Conservation (phyloP, 805 yeast species). For the Saturnispora hagleri region DNA sequence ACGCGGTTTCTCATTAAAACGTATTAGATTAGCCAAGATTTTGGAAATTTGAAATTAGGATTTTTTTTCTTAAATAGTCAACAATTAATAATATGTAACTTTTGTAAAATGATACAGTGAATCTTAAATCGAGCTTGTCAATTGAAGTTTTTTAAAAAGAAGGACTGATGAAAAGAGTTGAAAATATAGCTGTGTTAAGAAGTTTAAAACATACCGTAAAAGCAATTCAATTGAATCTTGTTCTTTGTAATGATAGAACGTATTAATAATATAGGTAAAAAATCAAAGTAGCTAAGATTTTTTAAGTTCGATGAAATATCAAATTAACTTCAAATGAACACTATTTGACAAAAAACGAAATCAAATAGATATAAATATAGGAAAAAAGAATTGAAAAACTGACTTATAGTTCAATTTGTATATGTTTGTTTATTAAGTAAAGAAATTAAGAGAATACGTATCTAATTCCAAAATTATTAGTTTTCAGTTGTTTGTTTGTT, state of each 20-base stretch:
- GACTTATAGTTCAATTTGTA: background rate
- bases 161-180: background rate
- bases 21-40: too few species aligned
- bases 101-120: too few species aligned
- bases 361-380: background rate
- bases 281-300: background rate
- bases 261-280: background rate
- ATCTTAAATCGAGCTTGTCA: too few species aligned
- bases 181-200: background rate
- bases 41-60: too few species aligned
- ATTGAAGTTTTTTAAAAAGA: too few species aligned
- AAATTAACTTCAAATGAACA: background rate
- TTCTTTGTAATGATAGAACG: background rate
- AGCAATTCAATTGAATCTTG: background rate
- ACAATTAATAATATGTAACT: too few species aligned
- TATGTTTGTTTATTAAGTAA: background rate
- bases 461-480: background rate
- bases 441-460: background rate
- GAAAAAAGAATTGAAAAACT: background rate
- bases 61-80: too few species aligned
- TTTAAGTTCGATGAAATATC: background rate
- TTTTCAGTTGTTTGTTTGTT: constrained; percentile 11
- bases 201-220: background rate
- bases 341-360: background rate
- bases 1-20: too few species aligned